phyloP scores from a whole-genome alignment of 2,329 filamentous ascomycete genomes.

The Xylariales sp. region DNA sequence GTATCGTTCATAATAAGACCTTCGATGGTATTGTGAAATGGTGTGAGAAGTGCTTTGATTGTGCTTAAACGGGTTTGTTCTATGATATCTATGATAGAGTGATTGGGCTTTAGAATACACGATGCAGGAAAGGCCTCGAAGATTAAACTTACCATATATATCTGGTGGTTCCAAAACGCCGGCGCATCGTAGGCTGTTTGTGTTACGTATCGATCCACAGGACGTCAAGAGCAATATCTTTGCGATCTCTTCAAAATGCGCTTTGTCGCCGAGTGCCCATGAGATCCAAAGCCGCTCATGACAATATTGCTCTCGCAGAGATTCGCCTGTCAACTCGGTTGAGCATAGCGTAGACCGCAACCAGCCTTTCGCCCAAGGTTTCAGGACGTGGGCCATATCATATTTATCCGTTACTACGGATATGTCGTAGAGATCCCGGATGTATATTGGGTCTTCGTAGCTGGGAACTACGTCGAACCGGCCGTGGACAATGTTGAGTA shows the following conservation, averaged over 20 bases:
- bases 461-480: slow-evolving; percentile 8
- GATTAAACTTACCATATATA: slow-evolving; percentile 39
- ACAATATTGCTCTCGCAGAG: slow-evolving; percentile 21
- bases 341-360: slow-evolving; percentile 29
- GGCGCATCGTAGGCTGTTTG: slow-evolving; percentile 19
- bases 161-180: slow-evolving; percentile 32
- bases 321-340: slow-evolving; percentile 21
- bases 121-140: background rate
- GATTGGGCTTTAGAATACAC: slow-evolving; percentile 20
- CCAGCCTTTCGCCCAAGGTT: slow-evolving; percentile 42
- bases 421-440: slow-evolving; percentile 38
- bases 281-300: slow-evolving; percentile 40
- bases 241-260: slow-evolving; percentile 34
- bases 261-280: slow-evolving; percentile 38
- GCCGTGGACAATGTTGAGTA: slow-evolving; percentile 21
- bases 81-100: slow-evolving; percentile 33
- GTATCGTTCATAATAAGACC: slow-evolving; percentile 28
- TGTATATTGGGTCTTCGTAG: slow-evolving; percentile 31
- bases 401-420: slow-evolving; percentile 42
- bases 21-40: slow-evolving; percentile 30
- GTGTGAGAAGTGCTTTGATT: slow-evolving; percentile 34
- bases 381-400: slow-evolving; percentile 39
- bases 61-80: slow-evolving; percentile 29
- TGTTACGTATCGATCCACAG: slow-evolving; percentile 9
- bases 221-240: slow-evolving; percentile 32